A percentile compares a stretch with the other conserved stretches of the same genome.
These are phyloP conservation scores for Grifola frondosa DNA, from an alignment of 1,284 basidiomycete species.

Conservation along the genomic window DNA sequence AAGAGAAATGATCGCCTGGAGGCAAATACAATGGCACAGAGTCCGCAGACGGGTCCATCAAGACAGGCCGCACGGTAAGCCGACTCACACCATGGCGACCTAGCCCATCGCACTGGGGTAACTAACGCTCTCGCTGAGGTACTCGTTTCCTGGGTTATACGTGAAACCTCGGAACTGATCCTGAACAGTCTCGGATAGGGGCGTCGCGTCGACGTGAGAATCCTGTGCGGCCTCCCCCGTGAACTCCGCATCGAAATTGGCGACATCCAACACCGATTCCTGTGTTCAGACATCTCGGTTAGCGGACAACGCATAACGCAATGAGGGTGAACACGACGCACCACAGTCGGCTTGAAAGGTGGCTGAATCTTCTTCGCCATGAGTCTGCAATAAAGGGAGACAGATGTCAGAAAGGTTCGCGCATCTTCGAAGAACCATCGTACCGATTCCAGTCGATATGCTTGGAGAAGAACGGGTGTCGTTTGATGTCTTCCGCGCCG, in stretches of 20 bases:
- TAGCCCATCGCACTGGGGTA: conserved; percentile 42
- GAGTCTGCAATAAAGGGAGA: conserved; percentile 45
- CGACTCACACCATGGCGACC: not conserved
- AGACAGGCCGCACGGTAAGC: not conserved
- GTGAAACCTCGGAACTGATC: conserved; percentile 92
- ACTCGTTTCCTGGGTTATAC: conserved; percentile 79
- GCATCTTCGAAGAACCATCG: conserved; percentile 14
- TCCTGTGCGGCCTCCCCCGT: conserved; percentile 92
- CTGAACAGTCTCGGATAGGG: conserved; percentile 90
- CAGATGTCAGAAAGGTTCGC: conserved; percentile 4
- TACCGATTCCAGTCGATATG: conserved; percentile 89
- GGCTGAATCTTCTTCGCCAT: conserved; percentile 96
- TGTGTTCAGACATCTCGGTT: conserved; percentile 23
- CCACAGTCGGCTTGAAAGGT: conserved; percentile 97
- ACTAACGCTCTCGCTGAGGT: conserved; percentile 75
- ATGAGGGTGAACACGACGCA: conserved; percentile 38
- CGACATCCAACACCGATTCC: conserved; percentile 82
- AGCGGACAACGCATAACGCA: not conserved
- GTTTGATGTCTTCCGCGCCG: conserved; percentile 96
- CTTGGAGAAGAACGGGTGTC: conserved; percentile 93
- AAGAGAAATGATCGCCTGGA: not conserved
- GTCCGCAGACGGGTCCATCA: not conserved
- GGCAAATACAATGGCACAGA: too few relatives aligned
- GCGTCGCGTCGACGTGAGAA: conserved; percentile 91
- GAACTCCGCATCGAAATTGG: conserved; percentile 95